phyloP scores from a whole-genome alignment of 1,284 basidiomycete genomes.

The Cutaneotrichosporon sp. region DNA sequence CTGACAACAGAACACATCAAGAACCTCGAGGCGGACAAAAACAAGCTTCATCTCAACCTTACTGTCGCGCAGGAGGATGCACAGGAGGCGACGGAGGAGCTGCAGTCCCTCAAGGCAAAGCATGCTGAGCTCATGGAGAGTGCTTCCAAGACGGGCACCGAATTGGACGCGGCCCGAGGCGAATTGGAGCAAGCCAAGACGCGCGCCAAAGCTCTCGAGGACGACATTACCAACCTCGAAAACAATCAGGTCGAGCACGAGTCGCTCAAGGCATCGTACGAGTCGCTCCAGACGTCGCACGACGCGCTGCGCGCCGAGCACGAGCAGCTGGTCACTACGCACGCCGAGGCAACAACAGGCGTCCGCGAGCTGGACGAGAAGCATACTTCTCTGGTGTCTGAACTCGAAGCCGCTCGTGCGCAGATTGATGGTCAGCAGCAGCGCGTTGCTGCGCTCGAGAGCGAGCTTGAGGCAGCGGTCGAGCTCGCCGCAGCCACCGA shows the following conservation, averaged over 20 bases:
- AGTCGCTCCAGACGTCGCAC: constrained; percentile 2
- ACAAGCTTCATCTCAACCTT: constrained; percentile 9
- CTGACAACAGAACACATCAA: constrained; percentile 1
- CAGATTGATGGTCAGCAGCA: background rate
- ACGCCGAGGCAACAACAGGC: background rate
- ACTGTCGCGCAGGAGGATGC: constrained; percentile 6
- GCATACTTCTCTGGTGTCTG: background rate
- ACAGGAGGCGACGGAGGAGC: constrained; percentile 4
- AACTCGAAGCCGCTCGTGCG: background rate
- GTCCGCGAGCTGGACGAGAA: background rate
- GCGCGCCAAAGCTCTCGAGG: background rate
- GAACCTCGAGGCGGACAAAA: constrained; percentile 5
- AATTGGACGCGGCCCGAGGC: background rate
- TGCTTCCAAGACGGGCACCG: background rate
- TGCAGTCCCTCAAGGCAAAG: background rate
- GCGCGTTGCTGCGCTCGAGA: background rate
- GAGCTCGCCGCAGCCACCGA: background rate
- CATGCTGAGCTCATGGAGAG: background rate
- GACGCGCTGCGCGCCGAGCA: background rate
- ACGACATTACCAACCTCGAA: background rate
- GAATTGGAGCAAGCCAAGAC: background rate
- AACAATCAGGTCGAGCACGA: constrained; percentile 1
- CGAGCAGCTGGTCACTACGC: background rate
- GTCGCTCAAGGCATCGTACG: background rate
- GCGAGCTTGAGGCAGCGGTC: background rate